Evolutionary conservation across 352 stramenopile genomes (phyloP), one percentile per base, ranked within the genome.

Genomic region (Achlya hypogyna): DNA sequence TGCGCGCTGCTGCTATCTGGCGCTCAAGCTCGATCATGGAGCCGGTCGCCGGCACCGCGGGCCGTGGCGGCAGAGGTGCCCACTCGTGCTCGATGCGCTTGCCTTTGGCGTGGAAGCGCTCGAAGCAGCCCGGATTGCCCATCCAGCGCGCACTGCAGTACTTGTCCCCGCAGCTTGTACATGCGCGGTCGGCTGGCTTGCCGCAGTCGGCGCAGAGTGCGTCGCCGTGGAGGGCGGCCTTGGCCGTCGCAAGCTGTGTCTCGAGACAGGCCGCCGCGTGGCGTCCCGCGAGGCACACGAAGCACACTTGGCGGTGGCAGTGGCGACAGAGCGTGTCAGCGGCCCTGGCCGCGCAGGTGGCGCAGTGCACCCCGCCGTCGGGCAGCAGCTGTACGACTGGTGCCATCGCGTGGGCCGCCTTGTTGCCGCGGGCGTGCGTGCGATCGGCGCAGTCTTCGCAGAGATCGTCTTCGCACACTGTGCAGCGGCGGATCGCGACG

Each of bases 91-190:
- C 74, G 2, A 75, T 75, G 34, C 84, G 81, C 63, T 82, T 84
- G 35, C 82, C 84, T 32, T 88, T 89, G 35, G 60, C 72, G 62
- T 93, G 84, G 69, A 91, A 93, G 28, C 77, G 73, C 72, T 93
- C 82, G 68, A 93, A 93, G 69, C 84, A 93, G 14, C 83, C 84
- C 5, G 83, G 69, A 69, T 93, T 88, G 35, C 84, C 84, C 81
- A 91, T 91, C 82, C 85, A 91, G 22, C 79, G 81, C 22, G 86
- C 82, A 56, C 85, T 93, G 70, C 84, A 94, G 70, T 94, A 94
- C 18, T 75, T 74, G 59, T 94, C 85, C 31, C 77, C 78, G 45
- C 85, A 94, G 10, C 63, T 78, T 25, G 60, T 63, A 32, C 85
- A 94, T 68, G 75, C 65, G 5, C 85, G 82, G 67, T 94, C 85